A percentile compares a stretch with the other conserved stretches of the same genome.
These are phyloP conservation scores for Trichoderma gracile DNA, from an alignment of 2,329 filamentous ascomycete genomes.

Conservation along the genomic window DNA sequence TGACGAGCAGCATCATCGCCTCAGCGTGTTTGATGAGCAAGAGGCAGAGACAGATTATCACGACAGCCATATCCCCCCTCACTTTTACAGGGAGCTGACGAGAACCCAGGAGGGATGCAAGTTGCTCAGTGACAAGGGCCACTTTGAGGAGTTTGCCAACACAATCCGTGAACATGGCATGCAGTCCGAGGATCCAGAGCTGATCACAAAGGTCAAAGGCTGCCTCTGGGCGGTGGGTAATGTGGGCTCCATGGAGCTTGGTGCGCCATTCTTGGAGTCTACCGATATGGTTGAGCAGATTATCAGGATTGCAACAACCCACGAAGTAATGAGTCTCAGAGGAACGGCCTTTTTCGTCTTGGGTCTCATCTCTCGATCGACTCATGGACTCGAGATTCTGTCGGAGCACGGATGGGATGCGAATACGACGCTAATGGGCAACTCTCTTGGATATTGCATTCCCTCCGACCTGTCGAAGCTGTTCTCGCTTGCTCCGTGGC, in stretches of 20 bases:
- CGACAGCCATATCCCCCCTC: slow-evolving; percentile 79
- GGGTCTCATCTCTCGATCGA: slow-evolving; percentile 85
- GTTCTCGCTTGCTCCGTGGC: slow-evolving; percentile 68
- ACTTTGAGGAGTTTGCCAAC: slow-evolving; percentile 89
- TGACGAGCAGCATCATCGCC: slow-evolving; percentile 58
- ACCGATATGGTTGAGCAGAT: slow-evolving; percentile 86
- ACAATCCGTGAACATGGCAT: slow-evolving; percentile 87
- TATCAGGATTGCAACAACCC: slow-evolving; percentile 81
- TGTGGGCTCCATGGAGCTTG: slow-evolving; percentile 96
- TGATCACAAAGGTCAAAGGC: slow-evolving; percentile 90
- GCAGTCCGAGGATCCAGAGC: slow-evolving; percentile 80
- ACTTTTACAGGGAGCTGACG: slow-evolving; percentile 95
- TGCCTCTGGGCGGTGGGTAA: slow-evolving; percentile 98
- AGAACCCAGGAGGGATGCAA: slow-evolving; percentile 90
- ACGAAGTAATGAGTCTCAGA: slow-evolving; percentile 87
- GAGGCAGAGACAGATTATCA: slow-evolving; percentile 58
- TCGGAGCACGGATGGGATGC: slow-evolving; percentile 91
- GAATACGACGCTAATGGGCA: slow-evolving; percentile 78
- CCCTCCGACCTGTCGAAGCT: slow-evolving; percentile 76
- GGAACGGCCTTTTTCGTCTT: slow-evolving; percentile 97
- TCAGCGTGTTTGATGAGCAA: slow-evolving; percentile 60
- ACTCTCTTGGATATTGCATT: slow-evolving; percentile 83
- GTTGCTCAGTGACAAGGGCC: slow-evolving; percentile 85
- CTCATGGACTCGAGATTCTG: slow-evolving; percentile 89
- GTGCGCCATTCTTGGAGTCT: slow-evolving; percentile 88